Evolutionary conservation across 192 early-diverging fungal species (phyloP), one percentile per base, ranked within the genome.

Genomic region (Backusella psychrophila): DNA sequence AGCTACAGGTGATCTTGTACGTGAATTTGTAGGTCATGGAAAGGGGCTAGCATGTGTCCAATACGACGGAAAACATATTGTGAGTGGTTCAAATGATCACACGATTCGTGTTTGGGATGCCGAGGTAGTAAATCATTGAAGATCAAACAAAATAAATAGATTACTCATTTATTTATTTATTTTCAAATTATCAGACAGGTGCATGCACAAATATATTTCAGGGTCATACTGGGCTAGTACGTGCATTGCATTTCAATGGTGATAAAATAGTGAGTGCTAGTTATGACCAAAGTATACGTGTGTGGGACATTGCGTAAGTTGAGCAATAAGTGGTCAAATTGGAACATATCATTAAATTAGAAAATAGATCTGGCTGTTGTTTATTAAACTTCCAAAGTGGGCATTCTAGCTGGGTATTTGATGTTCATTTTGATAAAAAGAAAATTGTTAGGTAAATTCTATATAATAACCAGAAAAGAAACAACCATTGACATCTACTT

Each of bases 361-460:
- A 26, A 14, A 6, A 21, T 41, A 78, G 77, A 26, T 89, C 92
- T 0, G 96, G 94, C 12, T 76, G 94, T 39, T 89, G 94, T 71
- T 78, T 94, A 56, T 70, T 95, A 67, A 89, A 95, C 83, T 85
- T 96, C 26, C 85, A 91, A 67, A 85, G 90, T 35, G 94, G 91
- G 3, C 96, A 97, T 77, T 88, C 88, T 12, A 96, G 94, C 81
- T 98, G 98, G 96, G 94, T 99, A 6, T 97, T 99, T 88, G 95
- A 97, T 86, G 93, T 99, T 17, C 94, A 97, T 72, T 94, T 96
- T 82, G 92, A 92, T 59, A 80, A 87, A 23, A 90, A 84, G 33
- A 89, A 87, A 70, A 95, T 99, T 71, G 89, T 99, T 72, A 93
- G 88, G 88, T 89, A 80, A 79, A 72, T 33, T 33, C 2, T 33